Conservation (phyloP, 164 flowering plant genomes). For the Macadamia integrifolia region DNA sequence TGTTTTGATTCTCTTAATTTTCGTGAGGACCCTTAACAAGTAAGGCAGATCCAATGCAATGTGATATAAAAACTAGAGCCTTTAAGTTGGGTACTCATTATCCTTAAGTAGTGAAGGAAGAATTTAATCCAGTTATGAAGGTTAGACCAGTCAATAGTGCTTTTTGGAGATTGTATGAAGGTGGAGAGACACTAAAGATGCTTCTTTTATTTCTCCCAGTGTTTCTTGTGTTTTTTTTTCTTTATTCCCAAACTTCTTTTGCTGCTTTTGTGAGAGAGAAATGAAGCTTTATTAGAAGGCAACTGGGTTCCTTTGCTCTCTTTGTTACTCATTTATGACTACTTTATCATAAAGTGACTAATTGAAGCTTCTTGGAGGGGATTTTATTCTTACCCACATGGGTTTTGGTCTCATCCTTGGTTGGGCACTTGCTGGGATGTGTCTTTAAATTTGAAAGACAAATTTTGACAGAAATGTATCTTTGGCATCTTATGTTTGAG, state of each 20-base stretch:
- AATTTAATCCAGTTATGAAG: background rate
- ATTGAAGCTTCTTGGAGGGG: slow-evolving; percentile 13
- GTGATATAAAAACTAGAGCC: too few species aligned
- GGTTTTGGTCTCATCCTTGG: too few species aligned
- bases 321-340: background rate
- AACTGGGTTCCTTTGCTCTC: slow-evolving; percentile 30
- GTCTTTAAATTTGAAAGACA: too few species aligned
- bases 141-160: slow-evolving; percentile 14
- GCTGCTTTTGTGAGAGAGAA: slow-evolving; percentile 21
- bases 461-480: too few species aligned
- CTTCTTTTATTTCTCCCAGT: slow-evolving; percentile 9
- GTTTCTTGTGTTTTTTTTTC: slow-evolving; percentile 5
- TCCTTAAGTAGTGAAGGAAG: background rate
- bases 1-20: too few species aligned
- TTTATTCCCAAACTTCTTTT: slow-evolving; percentile 36
- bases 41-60: too few species aligned
- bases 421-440: too few species aligned
- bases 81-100: too few species aligned
- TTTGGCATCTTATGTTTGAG: too few species aligned
- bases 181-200: slow-evolving; percentile 16
- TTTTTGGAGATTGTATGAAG: slow-evolving; percentile 5
- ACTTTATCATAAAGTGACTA: slow-evolving; percentile 16
- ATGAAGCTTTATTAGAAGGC: slow-evolving; percentile 14
- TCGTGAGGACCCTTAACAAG: too few species aligned
- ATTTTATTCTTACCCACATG: background rate